These are phyloP conservation scores for Ceriops tagal DNA, from an alignment of 345 rosid species.

Conservation along the genomic window DNA sequence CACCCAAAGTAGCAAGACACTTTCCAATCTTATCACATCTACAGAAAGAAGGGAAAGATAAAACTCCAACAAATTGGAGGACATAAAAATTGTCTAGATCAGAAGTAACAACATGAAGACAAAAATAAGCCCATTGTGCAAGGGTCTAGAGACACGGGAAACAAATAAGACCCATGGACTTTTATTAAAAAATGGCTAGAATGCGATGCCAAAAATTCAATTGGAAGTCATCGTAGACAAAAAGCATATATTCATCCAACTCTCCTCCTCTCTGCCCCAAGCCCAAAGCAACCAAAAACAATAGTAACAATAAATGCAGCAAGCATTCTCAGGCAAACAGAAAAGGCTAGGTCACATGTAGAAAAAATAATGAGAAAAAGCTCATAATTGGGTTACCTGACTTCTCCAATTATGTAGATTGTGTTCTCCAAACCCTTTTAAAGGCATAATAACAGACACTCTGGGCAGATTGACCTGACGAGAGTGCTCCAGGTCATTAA, in stretches of 20 bases:
- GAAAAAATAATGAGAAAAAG: not conserved
- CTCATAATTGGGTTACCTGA: conserved; percentile 49
- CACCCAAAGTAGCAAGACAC: not conserved
- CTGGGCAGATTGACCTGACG: conserved; percentile 77
- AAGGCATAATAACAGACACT: conserved; percentile 86
- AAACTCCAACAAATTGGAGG: not conserved
- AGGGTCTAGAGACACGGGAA: conserved; percentile 1
- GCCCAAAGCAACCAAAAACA: not conserved
- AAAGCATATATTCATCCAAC: not conserved
- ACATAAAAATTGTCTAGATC: not conserved
- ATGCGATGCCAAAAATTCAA: not conserved
- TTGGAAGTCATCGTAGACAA: not conserved
- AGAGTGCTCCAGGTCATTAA: conserved; percentile 82
- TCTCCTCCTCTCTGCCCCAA: not conserved
- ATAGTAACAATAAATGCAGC: not conserved
- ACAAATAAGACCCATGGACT: not conserved
- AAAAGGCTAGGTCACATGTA: not conserved
- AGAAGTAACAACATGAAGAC: conserved; percentile 3
- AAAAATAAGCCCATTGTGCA: not conserved
- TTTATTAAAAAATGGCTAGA: not conserved
- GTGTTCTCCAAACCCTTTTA: conserved; percentile 96
- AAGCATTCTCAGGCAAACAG: not conserved
- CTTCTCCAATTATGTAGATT: conserved; percentile 94
- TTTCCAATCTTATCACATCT: not conserved
- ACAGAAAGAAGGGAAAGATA: not conserved